Conservation (phyloP, 2,329 filamentous ascomycete species). For the Exophiala oligosperma region DNA sequence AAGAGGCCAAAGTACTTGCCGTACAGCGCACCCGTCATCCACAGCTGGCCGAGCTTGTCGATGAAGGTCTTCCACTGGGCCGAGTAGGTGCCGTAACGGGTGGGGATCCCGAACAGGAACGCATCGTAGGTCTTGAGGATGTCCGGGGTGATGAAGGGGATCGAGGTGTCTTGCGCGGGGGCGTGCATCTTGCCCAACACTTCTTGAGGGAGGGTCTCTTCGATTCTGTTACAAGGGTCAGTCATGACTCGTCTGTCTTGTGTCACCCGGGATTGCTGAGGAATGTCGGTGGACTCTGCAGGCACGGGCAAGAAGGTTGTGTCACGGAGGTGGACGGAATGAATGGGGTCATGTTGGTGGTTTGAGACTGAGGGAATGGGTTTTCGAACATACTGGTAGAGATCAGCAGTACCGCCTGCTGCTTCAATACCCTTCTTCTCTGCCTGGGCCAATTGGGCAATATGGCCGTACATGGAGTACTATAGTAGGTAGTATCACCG, state of each 20-base stretch:
- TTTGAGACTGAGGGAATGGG: neutral
- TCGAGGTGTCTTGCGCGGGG: slow-evolving; percentile 65
- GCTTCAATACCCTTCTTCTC: slow-evolving; percentile 88
- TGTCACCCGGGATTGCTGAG: too few relatives aligned
- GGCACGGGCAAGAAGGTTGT: too few relatives aligned
- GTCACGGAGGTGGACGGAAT: neutral
- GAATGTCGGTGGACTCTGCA: too few relatives aligned
- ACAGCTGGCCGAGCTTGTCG: slow-evolving; percentile 86
- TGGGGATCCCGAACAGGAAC: slow-evolving; percentile 92
- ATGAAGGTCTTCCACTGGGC: slow-evolving; percentile 86
- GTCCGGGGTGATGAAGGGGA: slow-evolving; percentile 63
- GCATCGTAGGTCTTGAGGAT: slow-evolving; percentile 76
- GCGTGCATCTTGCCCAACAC: slow-evolving; percentile 91
- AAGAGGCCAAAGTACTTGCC: slow-evolving; percentile 93
- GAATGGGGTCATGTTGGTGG: neutral
- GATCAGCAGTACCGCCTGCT: slow-evolving; percentile 76
- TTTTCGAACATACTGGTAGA: slow-evolving; percentile 68
- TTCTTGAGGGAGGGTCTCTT: slow-evolving; percentile 82
- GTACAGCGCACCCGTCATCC: slow-evolving; percentile 72
- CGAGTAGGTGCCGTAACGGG: slow-evolving; percentile 95
- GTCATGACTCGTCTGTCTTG: too few relatives aligned
- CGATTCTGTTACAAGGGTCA: slow-evolving; percentile 52
- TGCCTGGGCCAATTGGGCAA: slow-evolving; percentile 78
- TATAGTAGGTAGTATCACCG: slow-evolving; percentile 36
- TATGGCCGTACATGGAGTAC: slow-evolving; percentile 96